Conservation (phyloP, 371 early-diverging fungal genomes). For the Mortierella sp. region DNA sequence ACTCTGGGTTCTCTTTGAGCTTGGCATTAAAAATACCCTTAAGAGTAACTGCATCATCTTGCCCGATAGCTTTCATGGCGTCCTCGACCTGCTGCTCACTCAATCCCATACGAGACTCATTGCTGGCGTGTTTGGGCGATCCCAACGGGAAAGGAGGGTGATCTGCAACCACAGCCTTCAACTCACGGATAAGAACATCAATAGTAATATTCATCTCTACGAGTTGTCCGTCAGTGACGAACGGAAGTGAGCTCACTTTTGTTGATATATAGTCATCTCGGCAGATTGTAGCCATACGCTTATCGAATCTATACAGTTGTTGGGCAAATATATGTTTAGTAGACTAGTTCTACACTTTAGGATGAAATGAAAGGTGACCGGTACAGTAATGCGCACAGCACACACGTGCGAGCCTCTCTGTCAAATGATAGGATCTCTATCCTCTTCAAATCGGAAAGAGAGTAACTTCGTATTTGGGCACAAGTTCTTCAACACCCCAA, state of each 20-base stretch:
- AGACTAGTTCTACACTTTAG: not conserved
- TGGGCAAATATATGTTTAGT: not conserved
- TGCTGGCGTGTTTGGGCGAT: conserved; percentile 11
- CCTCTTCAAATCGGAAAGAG: not conserved
- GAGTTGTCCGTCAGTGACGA: conserved; percentile 44
- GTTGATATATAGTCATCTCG: conserved; percentile 67
- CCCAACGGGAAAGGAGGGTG: conserved; percentile 36
- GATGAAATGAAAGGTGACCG: not conserved
- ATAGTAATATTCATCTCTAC: conserved; percentile 38
- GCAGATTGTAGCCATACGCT: conserved; percentile 63
- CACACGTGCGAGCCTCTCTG: conserved; percentile 13
- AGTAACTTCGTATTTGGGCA: not conserved
- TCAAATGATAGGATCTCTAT: conserved; percentile 14
- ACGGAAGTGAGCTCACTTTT: conserved; percentile 61
- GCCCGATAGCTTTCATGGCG: conserved; percentile 44
- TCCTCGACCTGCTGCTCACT: conserved; percentile 43
- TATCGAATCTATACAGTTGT: conserved; percentile 66
- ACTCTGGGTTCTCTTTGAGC: conserved; percentile 22
- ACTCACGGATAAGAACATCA: conserved; percentile 43
- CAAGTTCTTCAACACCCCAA: not conserved
- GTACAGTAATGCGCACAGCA: conserved; percentile 7
- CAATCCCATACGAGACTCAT: conserved; percentile 34
- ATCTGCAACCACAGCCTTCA: conserved; percentile 44
- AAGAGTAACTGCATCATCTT: conserved; percentile 52
- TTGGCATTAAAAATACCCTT: conserved; percentile 33